Evolutionary conservation across 1,139 yeast genomes (phyloP), one percentile per base, ranked within the genome.

Genomic region (Sugiyamaella japonica): DNA sequence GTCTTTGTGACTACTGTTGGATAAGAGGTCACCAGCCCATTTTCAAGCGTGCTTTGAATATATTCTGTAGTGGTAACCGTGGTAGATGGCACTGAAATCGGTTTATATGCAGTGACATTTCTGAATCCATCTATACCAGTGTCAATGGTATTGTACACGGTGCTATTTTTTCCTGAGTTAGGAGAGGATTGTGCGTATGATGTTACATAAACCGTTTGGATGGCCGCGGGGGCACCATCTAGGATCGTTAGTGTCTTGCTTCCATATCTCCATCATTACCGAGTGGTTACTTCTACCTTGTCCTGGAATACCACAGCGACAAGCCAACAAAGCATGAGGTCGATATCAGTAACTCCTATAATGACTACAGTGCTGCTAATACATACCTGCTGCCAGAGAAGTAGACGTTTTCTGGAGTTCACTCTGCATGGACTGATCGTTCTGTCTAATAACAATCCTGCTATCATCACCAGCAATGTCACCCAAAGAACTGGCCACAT

Each of bases 331-430:
- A 3, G 5, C 6, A 20, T 20, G 25, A 3, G 25, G 25, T 3
- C 25, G 6, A 20, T 20, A 20, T 20, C 13, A 17, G 15, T 39
- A 15, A 39, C 34, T 44, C 13, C 34, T 44, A 16, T 44, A 44
- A 44, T 32, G 28, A 29, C 38, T 34, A 10, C 25, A 20, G 6
- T 31, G 20, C 31, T 44, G 23, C 29, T 44, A 44, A 36, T 44
- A 44, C 49, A 45, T 45, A 45, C 49, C 49, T 45, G 49, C 37
- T 17, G 32, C 31, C 40, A 34, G 7, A 31, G 48, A 44, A 44
- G 48, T 44, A 7, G 28, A 39, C 13, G 17, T 9, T 16, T 39
- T 39, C 17, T 10, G 48, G 17, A 25, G 40, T 7, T 39, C 43
- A 10, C 13, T 34, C 38, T n/a, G 46, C 8, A 31, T 42, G 23